Conservation (phyloP, 176 grass and related monocot genomes). For the Thinopyrum elongatum region DNA sequence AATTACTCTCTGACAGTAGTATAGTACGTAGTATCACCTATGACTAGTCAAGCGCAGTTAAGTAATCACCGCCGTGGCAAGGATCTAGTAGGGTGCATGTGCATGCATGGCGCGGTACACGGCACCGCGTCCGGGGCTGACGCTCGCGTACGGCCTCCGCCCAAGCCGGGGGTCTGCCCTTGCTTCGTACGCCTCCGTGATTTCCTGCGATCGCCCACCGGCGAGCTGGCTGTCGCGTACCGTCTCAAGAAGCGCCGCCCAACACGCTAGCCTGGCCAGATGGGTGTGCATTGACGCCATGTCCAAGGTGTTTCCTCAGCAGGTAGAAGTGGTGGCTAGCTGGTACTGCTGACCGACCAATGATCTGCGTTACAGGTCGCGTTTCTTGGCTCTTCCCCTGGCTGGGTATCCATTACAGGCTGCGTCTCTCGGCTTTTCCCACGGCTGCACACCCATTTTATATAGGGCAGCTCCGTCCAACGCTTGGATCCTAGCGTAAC, state of each 20-base stretch:
- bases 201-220: neutral
- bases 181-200: neutral
- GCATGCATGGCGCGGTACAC: neutral
- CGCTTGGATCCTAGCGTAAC: too few relatives aligned
- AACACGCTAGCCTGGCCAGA: neutral
- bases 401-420: neutral
- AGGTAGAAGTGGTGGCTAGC: neutral
- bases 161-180: neutral
- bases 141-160: slow-evolving; percentile 4
- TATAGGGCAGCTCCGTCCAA: neutral
- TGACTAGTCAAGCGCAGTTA: neutral
- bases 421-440: neutral
- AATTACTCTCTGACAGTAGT: neutral
- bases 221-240: neutral
- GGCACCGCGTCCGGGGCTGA: slow-evolving; percentile 13
- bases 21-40: neutral
- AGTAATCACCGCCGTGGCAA: neutral
- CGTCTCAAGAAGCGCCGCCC: neutral
- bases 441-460: neutral
- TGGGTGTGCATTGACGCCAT: too few relatives aligned
- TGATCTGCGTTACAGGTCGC: neutral
- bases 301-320: neutral
- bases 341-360: neutral
- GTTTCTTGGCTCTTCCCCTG: neutral
- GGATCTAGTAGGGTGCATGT: too few relatives aligned